Conservation (phyloP, 345 rosid genomes). For the Eucalyptus camaldulensis region DNA sequence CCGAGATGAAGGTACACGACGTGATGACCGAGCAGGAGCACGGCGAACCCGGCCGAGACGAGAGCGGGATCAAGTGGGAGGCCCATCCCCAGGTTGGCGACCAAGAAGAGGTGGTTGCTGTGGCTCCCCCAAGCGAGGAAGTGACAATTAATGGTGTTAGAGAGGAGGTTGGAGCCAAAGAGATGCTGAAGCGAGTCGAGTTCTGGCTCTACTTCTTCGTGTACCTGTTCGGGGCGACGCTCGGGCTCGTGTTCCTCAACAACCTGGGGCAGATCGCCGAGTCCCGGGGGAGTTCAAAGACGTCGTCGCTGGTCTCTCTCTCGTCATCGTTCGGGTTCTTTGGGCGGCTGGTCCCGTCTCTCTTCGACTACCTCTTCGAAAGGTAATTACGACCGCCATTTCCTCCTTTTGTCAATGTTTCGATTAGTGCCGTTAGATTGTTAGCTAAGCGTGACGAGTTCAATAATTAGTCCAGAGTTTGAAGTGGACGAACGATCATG, state of each 20-base stretch:
- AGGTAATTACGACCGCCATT: constrained; percentile 18
- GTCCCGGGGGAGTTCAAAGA: constrained; percentile 48
- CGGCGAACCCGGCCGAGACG: background rate
- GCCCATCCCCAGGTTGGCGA: background rate
- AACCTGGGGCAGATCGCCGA: constrained; percentile 93
- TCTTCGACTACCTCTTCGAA: constrained; percentile 45
- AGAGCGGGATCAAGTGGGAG: background rate
- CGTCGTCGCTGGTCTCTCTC: constrained; percentile 60
- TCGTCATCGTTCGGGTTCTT: constrained; percentile 85
- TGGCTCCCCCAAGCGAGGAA: background rate
- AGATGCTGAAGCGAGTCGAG: constrained; percentile 39
- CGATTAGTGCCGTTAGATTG: background rate
- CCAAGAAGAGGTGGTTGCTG: background rate
- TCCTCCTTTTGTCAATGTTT: background rate
- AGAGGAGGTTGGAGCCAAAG: constrained; percentile 62
- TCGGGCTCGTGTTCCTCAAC: constrained; percentile 68
- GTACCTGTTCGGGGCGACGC: constrained; percentile 62
- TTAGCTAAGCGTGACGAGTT: background rate
- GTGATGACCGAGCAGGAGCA: background rate
- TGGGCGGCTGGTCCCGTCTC: constrained; percentile 85
- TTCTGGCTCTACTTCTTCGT: constrained; percentile 75
- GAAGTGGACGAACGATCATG: background rate
- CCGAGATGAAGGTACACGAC: background rate
- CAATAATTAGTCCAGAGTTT: background rate
- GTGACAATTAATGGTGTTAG: background rate